Evolutionary conservation across 768 basidiomycete genomes (phyloP), one percentile per base, ranked within the genome.

Genomic region (Leccinum variicolor): DNA sequence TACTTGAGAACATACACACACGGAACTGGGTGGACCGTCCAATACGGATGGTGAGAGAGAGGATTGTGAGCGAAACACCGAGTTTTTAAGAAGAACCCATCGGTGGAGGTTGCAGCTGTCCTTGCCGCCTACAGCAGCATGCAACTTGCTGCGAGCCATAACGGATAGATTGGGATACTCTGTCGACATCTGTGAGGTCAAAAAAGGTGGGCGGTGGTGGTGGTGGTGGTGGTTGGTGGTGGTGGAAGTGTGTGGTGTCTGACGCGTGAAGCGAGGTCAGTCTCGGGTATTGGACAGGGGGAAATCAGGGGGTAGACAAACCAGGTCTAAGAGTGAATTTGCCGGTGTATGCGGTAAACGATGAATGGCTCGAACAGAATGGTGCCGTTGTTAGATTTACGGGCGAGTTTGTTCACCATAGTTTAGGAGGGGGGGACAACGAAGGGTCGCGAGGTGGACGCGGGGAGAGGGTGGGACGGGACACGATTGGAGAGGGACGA

Each of bases 11-110:
- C 66, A 67, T 57, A 71, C 66, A 72, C 69, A 71, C 58, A 57
- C 15, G 41, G 67, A 52, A 50, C 54, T 54, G 57, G 65, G 50
- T 52, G 70, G 61, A 55, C 57, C 52, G 50, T 55, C 63, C 45
- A 59, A 61, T 46, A 55, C 39, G 59, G 71, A 63, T 55, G 75
- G 66, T 54, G 77, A 49, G 63, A 71, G 71, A 65, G 74, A 60
- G 62, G 78, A 75, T 52, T 81, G 78, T 60, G 84, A 79, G 64
- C 78, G 79, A 63, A 83, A 73, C 61, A 91, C 80, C 29, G 88
- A 90, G 72, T 92, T 93, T 86, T 92, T 92, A 69, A 92, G 81
- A 57, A 93, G 79, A 53, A 93, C 90, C 89, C 88, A 91, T 69
- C 90, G 89, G 68, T 90, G 89, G 76, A 92, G 81, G 75, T 84